Conservation (phyloP, 306 rosid genomes). For the Quercus engelmannii region DNA sequence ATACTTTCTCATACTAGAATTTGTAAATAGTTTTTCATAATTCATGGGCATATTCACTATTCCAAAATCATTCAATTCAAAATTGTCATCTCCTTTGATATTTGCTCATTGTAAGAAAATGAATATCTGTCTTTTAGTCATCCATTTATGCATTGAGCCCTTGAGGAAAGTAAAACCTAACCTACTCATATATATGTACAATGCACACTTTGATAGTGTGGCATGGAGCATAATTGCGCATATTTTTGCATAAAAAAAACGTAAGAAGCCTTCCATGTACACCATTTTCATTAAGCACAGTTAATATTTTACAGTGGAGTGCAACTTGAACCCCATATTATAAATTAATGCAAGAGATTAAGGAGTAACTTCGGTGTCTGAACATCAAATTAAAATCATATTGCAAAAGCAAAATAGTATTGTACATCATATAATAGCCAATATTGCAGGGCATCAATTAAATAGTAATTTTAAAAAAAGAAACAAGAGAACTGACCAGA, state of each 20-base stretch:
- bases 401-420: not conserved
- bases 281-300: not conserved
- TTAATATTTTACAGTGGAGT: not conserved
- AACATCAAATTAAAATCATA: not conserved
- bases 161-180: not conserved
- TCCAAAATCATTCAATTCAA: not conserved
- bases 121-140: not conserved
- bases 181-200: not conserved
- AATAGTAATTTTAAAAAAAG: not conserved
- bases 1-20: no score
- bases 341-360: not conserved
- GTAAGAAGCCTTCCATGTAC: no score
- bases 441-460: not conserved
- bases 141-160: no score
- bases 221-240: not conserved
- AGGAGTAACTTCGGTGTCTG: not conserved
- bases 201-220: not conserved
- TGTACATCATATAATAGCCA: not conserved
- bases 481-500: slow-evolving; percentile 43
- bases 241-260: not conserved
- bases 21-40: not conserved
- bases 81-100: not conserved
- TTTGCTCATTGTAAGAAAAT: not conserved
- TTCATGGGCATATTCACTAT: not conserved
- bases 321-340: not conserved